Percentiles rank a stretch among this genome's conserved stretches.
Conservation (phyloP, 176 grass and related monocot genomes). For the Oryza glumipatula region DNA sequence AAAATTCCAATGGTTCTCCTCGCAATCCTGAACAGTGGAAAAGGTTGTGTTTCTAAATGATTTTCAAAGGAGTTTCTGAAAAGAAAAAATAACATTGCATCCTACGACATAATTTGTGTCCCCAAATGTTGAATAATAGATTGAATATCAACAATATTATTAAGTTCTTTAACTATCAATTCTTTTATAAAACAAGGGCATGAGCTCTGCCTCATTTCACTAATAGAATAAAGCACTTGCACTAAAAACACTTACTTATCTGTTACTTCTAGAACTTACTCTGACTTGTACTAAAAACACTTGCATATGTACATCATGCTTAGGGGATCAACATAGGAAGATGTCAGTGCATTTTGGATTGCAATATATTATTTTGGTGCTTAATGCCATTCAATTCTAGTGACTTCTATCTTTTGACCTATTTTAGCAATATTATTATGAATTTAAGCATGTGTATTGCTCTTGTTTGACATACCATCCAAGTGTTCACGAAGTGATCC, state of each 20-base stretch:
- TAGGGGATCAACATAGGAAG: slow-evolving; percentile 2
- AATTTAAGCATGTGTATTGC: neutral
- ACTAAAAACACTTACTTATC: neutral
- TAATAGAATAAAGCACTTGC: neutral
- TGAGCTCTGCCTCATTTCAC: neutral
- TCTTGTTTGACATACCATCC: slow-evolving; percentile 68
- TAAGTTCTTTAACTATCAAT: neutral
- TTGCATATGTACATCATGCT: neutral
- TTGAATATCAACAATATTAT: slow-evolving; percentile 1
- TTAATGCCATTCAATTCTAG: slow-evolving; percentile 16
- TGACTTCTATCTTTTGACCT: neutral
- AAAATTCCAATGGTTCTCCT: slow-evolving; percentile 59
- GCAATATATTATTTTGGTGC: neutral
- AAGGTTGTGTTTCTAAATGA: neutral
- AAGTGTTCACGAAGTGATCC: slow-evolving; percentile 88
- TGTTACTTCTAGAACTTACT: neutral
- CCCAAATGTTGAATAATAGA: neutral
- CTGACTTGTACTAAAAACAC: slow-evolving; percentile 23
- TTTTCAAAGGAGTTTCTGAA: neutral
- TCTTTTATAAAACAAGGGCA: neutral
- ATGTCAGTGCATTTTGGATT: neutral
- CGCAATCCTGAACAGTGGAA: slow-evolving; percentile 48
- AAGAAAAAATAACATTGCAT: neutral
- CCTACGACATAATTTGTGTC: neutral
- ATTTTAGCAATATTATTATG: slow-evolving; percentile 24